Base-by-base conservation (phyloP, 495 filamentous ascomycete species). In the Aspergillus indologenus region DNA sequence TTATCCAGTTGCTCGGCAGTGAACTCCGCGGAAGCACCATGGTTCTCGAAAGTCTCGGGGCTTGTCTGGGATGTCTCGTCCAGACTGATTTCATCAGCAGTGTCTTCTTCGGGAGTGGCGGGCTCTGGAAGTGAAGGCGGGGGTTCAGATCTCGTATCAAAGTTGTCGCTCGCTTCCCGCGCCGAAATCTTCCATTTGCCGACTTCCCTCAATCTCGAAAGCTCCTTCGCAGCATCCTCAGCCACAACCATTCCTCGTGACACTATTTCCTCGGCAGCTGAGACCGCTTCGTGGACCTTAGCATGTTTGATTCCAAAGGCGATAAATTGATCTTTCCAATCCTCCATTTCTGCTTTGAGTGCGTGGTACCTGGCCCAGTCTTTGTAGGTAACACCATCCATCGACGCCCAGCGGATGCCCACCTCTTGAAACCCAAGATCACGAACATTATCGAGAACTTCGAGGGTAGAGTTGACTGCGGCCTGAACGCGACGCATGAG, bases 401-500 rank as follows among this genome's bases (percentile, higher is more conserved):
- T 96, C 88, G 90, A 95, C 1, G 92, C 92, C 92, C 95, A 99
- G 58, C 94, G 90, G 84, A 95, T 92, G 44, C 95, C 95, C 54
- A 99, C 90, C 66, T 96, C 93, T 67, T 96, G 91, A 8, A 99
- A 79, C 2, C 92, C 91, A 8, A 96, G 79, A 61, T 97, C 91
- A 20, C 90, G 84, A 56, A 96, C 91, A 53, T 83, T 81, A 61
- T 94, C 90, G 40, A 99, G 81, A 34, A 95, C 89, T 56, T 84
- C 80, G 23, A 98, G 82, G 8, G 92, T 96, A 20, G 86, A 88
- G 57, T 90, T 74, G n/a, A 91, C 83, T 9, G 91, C 90, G 42
- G 85, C 81, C 53, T 81, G 83, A 45, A 96, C 86, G 17, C 90
- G 80, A 14, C 76, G 75, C 54, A 86, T 74, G 21, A 89, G 83